phyloP scores from a whole-genome alignment of 1,284 basidiomycete genomes.

The Puccinia horiana region DNA sequence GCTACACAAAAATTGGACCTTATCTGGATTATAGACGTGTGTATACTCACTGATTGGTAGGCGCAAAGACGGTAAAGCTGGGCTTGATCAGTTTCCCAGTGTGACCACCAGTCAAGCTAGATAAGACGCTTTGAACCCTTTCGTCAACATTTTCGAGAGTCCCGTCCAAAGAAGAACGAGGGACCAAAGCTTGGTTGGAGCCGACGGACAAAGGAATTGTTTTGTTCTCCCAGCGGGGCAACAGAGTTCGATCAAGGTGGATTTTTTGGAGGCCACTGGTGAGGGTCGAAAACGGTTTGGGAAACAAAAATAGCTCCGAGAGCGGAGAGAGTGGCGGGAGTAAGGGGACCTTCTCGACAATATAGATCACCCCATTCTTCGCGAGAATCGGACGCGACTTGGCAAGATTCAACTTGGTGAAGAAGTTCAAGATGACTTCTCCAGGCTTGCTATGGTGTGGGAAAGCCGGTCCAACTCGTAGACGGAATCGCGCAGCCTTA shows the following conservation, averaged over 20 bases:
- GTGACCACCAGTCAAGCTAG: not conserved
- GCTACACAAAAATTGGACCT: not conserved
- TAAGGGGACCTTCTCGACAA: conserved; percentile 51
- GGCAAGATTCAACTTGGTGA: not conserved
- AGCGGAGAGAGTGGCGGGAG: conserved; percentile 55
- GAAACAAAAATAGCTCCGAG: conserved; percentile 54
- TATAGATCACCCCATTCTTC: conserved; percentile 55
- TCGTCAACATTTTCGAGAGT: conserved; percentile 51
- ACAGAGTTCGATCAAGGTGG: conserved; percentile 52
- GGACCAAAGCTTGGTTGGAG: conserved; percentile 1
- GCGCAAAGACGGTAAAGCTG: conserved; percentile 44
- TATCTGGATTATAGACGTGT: not conserved
- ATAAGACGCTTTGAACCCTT: conserved; percentile 41
- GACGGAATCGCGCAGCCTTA: not conserved
- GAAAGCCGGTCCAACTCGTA: conserved; percentile 19
- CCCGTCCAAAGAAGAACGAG: conserved; percentile 42
- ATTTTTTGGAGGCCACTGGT: conserved; percentile 55
- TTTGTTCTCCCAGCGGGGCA: conserved; percentile 51
- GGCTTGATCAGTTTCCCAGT: not conserved
- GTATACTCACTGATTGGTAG: conserved; percentile 30
- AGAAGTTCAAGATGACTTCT: conserved; percentile 11
- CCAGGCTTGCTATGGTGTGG: conserved; percentile 4
- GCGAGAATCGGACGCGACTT: conserved; percentile 52
- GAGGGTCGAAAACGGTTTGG: conserved; percentile 53
- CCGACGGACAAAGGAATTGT: conserved; percentile 30